Conservation (phyloP, 148 eudicot genomes). For the Gaultheria prostrata region DNA sequence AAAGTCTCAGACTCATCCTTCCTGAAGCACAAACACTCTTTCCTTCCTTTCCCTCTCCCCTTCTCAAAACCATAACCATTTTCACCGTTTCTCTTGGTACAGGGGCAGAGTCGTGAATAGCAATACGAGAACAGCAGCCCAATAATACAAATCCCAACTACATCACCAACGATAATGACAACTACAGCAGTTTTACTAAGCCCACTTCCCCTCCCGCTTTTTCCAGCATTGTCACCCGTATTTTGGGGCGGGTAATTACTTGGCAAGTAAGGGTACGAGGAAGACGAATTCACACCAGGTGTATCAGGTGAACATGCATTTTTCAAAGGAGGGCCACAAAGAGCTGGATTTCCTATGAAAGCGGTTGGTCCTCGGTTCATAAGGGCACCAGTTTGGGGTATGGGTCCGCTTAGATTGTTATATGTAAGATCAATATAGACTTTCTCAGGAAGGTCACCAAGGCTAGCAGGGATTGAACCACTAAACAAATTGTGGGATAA, state of each 20-base stretch:
- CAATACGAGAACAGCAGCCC: constrained; percentile 86
- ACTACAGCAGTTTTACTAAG: constrained; percentile 56
- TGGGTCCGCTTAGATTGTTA: constrained; percentile 78
- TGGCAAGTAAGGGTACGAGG: constrained; percentile 70
- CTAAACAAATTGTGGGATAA: constrained; percentile 81
- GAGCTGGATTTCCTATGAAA: constrained; percentile 80
- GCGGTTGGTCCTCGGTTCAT: constrained; percentile 94
- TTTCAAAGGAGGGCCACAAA: constrained; percentile 93
- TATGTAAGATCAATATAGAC: constrained; percentile 87
- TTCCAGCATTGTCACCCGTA: constrained; percentile 26
- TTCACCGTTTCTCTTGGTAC: constrained; percentile 46
- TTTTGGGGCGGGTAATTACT: constrained; percentile 45
- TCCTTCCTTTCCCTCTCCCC: constrained; percentile 47
- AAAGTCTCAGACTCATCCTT: constrained; percentile 86
- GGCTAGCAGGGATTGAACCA: constrained; percentile 83
- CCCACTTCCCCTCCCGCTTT: constrained; percentile 42
- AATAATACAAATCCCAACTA: constrained; percentile 78
- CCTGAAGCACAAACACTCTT: constrained; percentile 74
- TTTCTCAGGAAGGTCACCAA: constrained; percentile 94
- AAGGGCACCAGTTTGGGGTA: constrained; percentile 89
- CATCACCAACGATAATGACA: constrained; percentile 66
- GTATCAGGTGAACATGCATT: constrained; percentile 53
- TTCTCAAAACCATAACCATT: constrained; percentile 35
- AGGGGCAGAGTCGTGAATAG: constrained; percentile 55
- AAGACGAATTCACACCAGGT: constrained; percentile 44